phyloP scores from a whole-genome alignment of 176 grass and related monocot species.

The Cenchrus fungigraminus region DNA sequence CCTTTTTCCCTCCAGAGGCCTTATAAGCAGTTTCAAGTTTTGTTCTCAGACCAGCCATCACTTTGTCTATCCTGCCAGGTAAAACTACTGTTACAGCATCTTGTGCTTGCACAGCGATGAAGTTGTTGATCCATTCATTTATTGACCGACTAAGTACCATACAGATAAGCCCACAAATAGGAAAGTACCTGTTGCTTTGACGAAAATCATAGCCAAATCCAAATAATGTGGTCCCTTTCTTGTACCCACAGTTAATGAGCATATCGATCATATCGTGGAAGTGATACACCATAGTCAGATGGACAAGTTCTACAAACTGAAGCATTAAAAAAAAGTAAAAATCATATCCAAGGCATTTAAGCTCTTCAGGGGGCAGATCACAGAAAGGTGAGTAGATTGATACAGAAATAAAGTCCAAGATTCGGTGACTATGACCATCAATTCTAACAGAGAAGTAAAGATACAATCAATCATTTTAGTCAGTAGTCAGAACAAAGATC shows the following conservation, averaged over 20 bases:
- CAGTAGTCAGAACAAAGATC: background rate
- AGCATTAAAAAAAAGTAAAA: conserved; percentile 21
- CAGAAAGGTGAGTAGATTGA: background rate
- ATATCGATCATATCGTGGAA: conserved; percentile 98
- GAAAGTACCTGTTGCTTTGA: conserved; percentile 79
- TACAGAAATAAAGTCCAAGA: background rate
- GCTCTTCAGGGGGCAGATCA: conserved; percentile 6
- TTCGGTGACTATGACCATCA: conserved; percentile 12
- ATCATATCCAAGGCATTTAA: conserved; percentile 8
- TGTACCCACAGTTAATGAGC: conserved; percentile 80
- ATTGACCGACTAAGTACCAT: background rate
- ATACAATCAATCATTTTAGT: background rate
- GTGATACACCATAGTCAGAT: conserved; percentile 77
- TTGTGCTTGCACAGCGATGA: conserved; percentile 27
- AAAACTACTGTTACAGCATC: conserved; percentile 43
- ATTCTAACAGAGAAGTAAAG: background rate
- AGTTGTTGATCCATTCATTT: background rate
- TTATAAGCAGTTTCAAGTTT: conserved; percentile 96
- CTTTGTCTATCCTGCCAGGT: conserved; percentile 81
- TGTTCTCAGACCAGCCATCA: conserved; percentile 74
- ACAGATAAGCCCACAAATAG: background rate
- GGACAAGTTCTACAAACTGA: conserved; percentile 71
- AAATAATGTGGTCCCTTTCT: conserved; percentile 88
- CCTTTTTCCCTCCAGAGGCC: conserved; percentile 76
- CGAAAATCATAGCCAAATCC: conserved; percentile 98